These are phyloP conservation scores for Candida smagusa DNA, from an alignment of 1,139 yeast genomes.

Conservation along the genomic window DNA sequence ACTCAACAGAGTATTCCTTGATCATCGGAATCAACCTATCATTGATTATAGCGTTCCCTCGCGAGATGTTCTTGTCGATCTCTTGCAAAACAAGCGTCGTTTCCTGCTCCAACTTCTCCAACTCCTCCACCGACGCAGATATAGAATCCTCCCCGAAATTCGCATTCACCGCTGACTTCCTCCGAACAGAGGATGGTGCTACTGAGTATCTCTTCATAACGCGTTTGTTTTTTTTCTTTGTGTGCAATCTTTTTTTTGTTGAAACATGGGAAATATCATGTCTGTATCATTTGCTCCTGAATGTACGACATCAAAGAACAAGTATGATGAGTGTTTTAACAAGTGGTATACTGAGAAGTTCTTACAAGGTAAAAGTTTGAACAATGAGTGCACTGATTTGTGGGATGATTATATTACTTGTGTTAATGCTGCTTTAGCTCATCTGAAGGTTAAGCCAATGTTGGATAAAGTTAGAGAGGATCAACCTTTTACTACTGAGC, in stretches of 20 bases:
- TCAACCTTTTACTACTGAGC: slow-evolving; percentile 64
- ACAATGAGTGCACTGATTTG: slow-evolving; percentile 86
- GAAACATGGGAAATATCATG: slow-evolving; percentile 72
- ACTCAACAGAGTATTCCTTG: slow-evolving; percentile 52
- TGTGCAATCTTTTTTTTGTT: slow-evolving; percentile 1
- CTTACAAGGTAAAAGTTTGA: slow-evolving; percentile 63
- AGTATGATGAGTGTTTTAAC: slow-evolving; percentile 90
- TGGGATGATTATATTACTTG: slow-evolving; percentile 89
- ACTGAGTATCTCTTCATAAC: slow-evolving; percentile 40
- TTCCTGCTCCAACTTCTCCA: slow-evolving; percentile 76
- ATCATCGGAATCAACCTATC: slow-evolving; percentile 62
- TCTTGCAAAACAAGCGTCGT: slow-evolving; percentile 76
- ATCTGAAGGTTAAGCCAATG: slow-evolving; percentile 76
- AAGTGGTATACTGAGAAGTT: slow-evolving; percentile 94
- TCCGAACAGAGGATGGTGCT: slow-evolving; percentile 37
- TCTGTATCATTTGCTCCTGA: slow-evolving; percentile 96
- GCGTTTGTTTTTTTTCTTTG: not conserved
- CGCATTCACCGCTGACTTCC: slow-evolving; percentile 28
- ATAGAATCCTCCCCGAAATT: slow-evolving; percentile 20
- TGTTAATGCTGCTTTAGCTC: slow-evolving; percentile 68
- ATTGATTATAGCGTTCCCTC: slow-evolving; percentile 60
- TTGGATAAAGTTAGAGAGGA: slow-evolving; percentile 88
- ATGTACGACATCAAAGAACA: slow-evolving; percentile 80
- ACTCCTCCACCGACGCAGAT: slow-evolving; percentile 54
- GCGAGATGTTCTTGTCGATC: slow-evolving; percentile 68